These are phyloP conservation scores for Phytophthora citricola DNA, from an alignment of 352 stramenopile genomes.

Conservation along the genomic window DNA sequence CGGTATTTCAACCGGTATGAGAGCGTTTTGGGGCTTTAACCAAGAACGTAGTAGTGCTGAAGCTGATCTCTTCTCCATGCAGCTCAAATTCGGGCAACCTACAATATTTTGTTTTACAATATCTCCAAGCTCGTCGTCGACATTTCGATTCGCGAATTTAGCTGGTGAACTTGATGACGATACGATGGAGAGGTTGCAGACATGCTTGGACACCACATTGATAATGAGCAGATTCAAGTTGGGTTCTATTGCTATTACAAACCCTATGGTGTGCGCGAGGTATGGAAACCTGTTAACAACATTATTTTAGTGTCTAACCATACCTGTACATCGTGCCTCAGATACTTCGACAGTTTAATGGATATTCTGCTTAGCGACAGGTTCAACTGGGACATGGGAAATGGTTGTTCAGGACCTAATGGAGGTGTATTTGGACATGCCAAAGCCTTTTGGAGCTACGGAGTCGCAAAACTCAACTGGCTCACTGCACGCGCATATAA, in stretches of 20 bases:
- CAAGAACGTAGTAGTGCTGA: constrained; percentile 4
- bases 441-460: constrained; percentile 2
- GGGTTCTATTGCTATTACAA: background rate
- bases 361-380: background rate
- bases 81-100: constrained; percentile 11
- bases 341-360: constrained; percentile 10
- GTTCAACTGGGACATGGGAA: constrained; percentile 1
- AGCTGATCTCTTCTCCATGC: constrained; percentile 14
- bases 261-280: constrained; percentile 3
- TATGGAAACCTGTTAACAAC: background rate
- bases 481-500: background rate
- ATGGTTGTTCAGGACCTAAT: background rate
- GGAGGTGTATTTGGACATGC: constrained; percentile 5
- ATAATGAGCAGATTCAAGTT: background rate
- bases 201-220: background rate
- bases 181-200: background rate
- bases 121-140: background rate
- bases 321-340: background rate
- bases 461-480: constrained; percentile 14
- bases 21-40: constrained; percentile 12
- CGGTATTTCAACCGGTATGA: constrained; percentile 8
- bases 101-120: constrained; percentile 16
- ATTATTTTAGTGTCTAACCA: no score
- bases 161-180: constrained; percentile 1
- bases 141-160: constrained; percentile 10